These are phyloP conservation scores for Phytophthora cryptogea DNA, from an alignment of 352 stramenopile genomes.

Conservation along the genomic window DNA sequence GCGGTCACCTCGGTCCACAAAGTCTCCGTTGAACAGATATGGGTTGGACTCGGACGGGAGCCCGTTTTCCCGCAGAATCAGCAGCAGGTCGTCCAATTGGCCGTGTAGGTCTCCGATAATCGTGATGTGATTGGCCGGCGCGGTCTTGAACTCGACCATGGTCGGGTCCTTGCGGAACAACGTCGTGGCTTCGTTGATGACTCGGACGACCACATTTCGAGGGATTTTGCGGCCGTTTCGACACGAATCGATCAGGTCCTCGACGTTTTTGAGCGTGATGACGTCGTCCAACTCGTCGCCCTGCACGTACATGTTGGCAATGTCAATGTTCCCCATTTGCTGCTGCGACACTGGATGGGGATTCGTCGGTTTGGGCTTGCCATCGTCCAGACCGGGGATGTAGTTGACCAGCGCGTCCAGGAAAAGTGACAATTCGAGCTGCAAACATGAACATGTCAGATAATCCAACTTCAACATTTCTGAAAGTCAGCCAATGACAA, in stretches of 20 bases:
- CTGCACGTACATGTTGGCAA: slow-evolving; percentile 84
- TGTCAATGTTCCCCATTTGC: slow-evolving; percentile 76
- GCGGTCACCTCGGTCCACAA: slow-evolving; percentile 82
- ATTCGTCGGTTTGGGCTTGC: slow-evolving; percentile 23
- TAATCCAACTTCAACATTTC: slow-evolving; percentile 3
- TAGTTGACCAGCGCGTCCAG: slow-evolving; percentile 76
- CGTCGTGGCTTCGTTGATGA: slow-evolving; percentile 60
- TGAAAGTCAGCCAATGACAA: slow-evolving; percentile 1
- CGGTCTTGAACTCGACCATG: slow-evolving; percentile 69
- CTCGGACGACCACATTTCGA: slow-evolving; percentile 73
- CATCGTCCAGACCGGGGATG: slow-evolving; percentile 71
- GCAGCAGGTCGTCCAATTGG: slow-evolving; percentile 82
- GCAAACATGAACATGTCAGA: slow-evolving; percentile 4
- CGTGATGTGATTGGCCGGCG: slow-evolving; percentile 75
- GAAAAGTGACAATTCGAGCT: slow-evolving; percentile 84
- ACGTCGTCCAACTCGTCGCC: slow-evolving; percentile 55
- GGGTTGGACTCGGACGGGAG: slow-evolving; percentile 72
- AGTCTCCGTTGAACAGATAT: slow-evolving; percentile 89
- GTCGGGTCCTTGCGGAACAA: slow-evolving; percentile 64
- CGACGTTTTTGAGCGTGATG: slow-evolving; percentile 71
- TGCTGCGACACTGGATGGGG: slow-evolving; percentile 48
- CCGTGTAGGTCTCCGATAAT: slow-evolving; percentile 86
- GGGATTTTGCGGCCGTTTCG: slow-evolving; percentile 81
- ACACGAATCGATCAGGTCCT: slow-evolving; percentile 79
- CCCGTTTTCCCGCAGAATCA: slow-evolving; percentile 87